A percentile compares a stretch with the other conserved stretches of the same genome.
Evolutionary conservation across 495 filamentous ascomycete genomes (phyloP).

Genomic region (Neurospora tetraspora): DNA sequence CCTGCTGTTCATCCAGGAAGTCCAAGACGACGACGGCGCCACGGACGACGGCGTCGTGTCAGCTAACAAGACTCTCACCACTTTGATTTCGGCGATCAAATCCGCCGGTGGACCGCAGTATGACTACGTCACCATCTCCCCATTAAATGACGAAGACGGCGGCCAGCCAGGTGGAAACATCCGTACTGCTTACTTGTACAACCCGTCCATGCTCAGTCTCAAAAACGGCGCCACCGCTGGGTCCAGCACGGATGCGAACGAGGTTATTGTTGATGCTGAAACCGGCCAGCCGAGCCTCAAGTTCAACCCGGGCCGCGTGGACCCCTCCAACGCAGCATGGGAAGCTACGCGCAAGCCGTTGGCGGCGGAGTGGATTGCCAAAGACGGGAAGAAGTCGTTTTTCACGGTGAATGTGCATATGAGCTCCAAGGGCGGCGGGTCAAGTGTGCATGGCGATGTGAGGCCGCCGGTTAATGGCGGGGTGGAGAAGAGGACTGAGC

Average conservation of each 20-base stretch:
- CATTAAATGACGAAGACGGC: conserved; percentile 41
- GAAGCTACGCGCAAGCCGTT: conserved; percentile 45
- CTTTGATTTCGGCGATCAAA: conserved; percentile 33
- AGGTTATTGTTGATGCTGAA: conserved; percentile 33
- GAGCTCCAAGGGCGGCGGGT: conserved; percentile 40
- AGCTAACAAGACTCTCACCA: conserved; percentile 36
- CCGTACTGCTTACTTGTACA: conserved; percentile 52
- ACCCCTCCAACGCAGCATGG: conserved; percentile 44
- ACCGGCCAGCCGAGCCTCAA: conserved; percentile 26
- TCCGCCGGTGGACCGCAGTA: conserved; percentile 27
- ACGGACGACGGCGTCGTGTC: conserved; percentile 40
- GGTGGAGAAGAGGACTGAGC: conserved; percentile 34
- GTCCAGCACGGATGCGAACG: conserved; percentile 30
- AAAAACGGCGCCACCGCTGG: conserved; percentile 35
- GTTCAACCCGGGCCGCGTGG: conserved; percentile 51
- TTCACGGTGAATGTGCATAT: conserved; percentile 56
- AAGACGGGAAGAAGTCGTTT: conserved; percentile 30
- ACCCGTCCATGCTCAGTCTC: conserved; percentile 36
- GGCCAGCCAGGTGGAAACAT: conserved; percentile 56
- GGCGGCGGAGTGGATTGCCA: conserved; percentile 44
- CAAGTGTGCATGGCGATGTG: conserved; percentile 42
- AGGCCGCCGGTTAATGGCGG: conserved; percentile 52
- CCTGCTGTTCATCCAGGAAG: conserved; percentile 49
- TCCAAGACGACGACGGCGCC: conserved; percentile 49
- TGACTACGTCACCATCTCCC: conserved; percentile 38